Base-by-base conservation (phyloP, 1,284 basidiomycete genomes). In the Trichosporon sp. region DNA sequence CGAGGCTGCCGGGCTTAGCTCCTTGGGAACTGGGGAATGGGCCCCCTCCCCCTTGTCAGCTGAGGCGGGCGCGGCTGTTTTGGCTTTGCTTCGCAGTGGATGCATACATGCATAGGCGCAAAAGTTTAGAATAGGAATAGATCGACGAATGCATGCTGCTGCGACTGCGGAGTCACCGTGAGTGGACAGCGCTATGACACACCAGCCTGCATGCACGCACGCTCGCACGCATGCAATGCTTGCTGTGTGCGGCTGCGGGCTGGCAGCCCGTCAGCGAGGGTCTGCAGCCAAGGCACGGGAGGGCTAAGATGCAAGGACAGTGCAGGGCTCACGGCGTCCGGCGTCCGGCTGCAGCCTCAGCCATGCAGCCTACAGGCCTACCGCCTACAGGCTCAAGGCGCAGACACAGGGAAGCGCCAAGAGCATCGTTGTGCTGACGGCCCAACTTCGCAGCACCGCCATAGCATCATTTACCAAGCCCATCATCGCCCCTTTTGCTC, bases 401-500 rank as follows among this genome's bases (percentile, higher is more conserved):
- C 13, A 16, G 46, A 10, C 6, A 4, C 25, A 29, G 49, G 27
- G 49, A 46, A 9, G 21, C 25, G 25, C 25, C 25, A 29, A 27
- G 25, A 29, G 49, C 49, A 54, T 27, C 25, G 49, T 16, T 3
- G 19, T n/a, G 4, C 16, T 14, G 34, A 9, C 40, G 40, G 40
- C 40, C 13, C 27, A 27, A 29, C 21, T 54, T 54, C 49, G 49
- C 49, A 54, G 49, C 49, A 29, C 49, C 49, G 49, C 49, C 49
- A 29, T 29, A 54, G 49, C 25, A 29, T 54, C 49, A 54, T 44
- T 54, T 27, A 54, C 49, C 49, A 54, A 19, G 49, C 49, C 49
- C 49, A 29, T 54, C 49, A 54, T 29, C 49, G 49, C 49, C 49
- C 49, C 49, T 54, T 54, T 54, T 54, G 49, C 49, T 54, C 34